Base-by-base conservation (phyloP, 768 basidiomycete genomes). In the Tylopilus rubrobrunneus region DNA sequence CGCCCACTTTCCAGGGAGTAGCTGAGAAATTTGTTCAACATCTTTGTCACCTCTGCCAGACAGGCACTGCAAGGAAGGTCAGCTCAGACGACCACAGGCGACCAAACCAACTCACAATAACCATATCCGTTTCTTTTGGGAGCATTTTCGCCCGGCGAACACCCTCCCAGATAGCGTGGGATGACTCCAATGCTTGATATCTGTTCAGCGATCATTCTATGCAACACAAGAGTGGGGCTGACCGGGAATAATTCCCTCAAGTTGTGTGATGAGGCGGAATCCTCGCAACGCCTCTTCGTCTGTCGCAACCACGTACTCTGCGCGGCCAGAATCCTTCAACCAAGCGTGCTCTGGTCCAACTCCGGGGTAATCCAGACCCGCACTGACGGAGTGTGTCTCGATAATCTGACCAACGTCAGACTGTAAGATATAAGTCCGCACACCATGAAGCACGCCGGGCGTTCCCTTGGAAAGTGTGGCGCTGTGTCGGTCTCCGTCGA, bases 331-430 rank as follows among this genome's bases (percentile, higher is more conserved):
- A 66, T 98, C 94, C 72, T 98, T 98, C 67, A 99, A 76, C 88
- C 91, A 97, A 44, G 96, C 89, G 67, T 98, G 97, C 71, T 99
- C 97, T 9, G 97, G 97, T 21, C 97, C 97, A 46, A 99, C 96
- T 58, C 94, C 94, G 25, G 94, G 94, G 72, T 98, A 98, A 72
- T 98, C 94, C 42, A 97, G 76, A 19, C 95, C 94, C 46, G 95
- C 96, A 61, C 92, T 95, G 72, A 99, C 87, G 5, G 95, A 97
- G 72, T 98, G 94, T 9, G 96, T 98, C 72, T 98, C 96, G 58
- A 89, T 83, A 69, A 99, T 96, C 73, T 99, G 97, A 40, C 97
- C 97, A 12, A 82, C 82, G 27, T 78, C 67, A 25, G 88, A 87
- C 67, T 99, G 97, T 17, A 99, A 79, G 58, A 99, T 82, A 71